Percentiles rank a stretch among this genome's conserved stretches.
These are phyloP conservation scores for Eugenia klotzschiana DNA, from an alignment of 441 rosid genomes.

Conservation along the genomic window DNA sequence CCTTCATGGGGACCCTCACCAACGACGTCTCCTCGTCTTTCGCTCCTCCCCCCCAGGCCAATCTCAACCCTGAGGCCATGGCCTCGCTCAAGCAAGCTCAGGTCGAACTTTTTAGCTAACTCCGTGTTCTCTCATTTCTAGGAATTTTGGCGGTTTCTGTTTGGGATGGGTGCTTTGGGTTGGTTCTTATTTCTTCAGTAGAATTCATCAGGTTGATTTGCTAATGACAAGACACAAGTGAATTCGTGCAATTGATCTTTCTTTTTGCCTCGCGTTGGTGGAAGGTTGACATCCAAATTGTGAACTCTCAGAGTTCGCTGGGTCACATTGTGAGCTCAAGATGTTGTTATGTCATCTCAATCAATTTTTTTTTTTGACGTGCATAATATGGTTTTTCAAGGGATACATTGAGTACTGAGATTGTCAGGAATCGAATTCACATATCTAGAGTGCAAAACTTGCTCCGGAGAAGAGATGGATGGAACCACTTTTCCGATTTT, in stretches of 20 bases:
- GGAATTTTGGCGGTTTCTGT: background rate
- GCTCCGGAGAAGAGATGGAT: background rate
- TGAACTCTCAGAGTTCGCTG: background rate
- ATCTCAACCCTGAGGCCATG: slow-evolving; percentile 50
- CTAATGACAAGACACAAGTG: background rate
- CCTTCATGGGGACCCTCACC: slow-evolving; percentile 65
- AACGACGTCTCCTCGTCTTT: slow-evolving; percentile 40
- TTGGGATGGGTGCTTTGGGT: background rate
- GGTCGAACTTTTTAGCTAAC: slow-evolving; percentile 15
- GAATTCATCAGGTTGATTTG: background rate
- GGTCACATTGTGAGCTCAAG: background rate
- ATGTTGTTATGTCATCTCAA: background rate
- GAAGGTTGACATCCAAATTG: background rate
- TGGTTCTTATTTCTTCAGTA: background rate
- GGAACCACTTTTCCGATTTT: background rate
- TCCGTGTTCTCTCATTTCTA: background rate
- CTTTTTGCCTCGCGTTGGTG: background rate
- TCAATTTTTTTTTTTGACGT: background rate
- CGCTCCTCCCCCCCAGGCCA: slow-evolving; percentile 30
- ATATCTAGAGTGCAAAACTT: background rate
- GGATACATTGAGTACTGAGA: background rate
- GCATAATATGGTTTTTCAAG: background rate
- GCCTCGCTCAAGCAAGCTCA: slow-evolving; percentile 82
- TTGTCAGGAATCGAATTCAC: background rate
- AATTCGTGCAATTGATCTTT: background rate